A percentile compares a stretch with the other conserved stretches of the same genome.
These are phyloP conservation scores for Alternaria sp. DNA, from an alignment of 2,329 filamentous ascomycete species.

Conservation along the genomic window DNA sequence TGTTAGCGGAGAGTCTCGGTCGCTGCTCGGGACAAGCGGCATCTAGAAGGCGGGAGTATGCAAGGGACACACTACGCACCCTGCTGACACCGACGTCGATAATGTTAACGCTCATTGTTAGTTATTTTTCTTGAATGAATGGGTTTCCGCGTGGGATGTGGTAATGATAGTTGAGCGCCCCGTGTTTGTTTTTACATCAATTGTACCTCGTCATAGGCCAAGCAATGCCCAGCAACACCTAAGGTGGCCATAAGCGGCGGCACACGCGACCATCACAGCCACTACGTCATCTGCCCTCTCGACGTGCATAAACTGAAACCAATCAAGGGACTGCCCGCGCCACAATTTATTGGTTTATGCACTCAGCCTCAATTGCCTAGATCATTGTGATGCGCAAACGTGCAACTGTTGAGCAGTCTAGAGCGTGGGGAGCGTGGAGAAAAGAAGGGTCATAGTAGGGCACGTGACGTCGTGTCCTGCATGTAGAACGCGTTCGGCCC, in stretches of 20 bases:
- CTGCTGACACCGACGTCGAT: conserved; percentile 27
- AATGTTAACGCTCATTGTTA: conserved; percentile 22
- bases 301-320: conserved; percentile 8
- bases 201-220: conserved; percentile 19
- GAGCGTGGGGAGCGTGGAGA: conserved; percentile 8
- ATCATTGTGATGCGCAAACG: background rate
- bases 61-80: conserved; percentile 17
- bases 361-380: conserved; percentile 19
- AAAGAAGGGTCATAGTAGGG: conserved; percentile 3
- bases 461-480: conserved; percentile 10
- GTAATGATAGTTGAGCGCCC: background rate
- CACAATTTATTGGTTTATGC: conserved; percentile 3
- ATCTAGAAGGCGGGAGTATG: background rate
- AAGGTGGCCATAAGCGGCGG: conserved; percentile 13
- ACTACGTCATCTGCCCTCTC: conserved; percentile 28
- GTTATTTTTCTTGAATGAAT: background rate
- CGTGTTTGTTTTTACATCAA: conserved; percentile 5
- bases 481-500: background rate
- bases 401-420: conserved; percentile 2
- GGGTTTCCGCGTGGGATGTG: background rate
- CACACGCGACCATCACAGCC: conserved; percentile 20
- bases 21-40: conserved; percentile 8
- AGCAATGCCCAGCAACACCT: conserved; percentile 17
- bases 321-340: conserved; percentile 9
- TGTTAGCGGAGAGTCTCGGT: conserved; percentile 23